Conservation (phyloP, 2,329 filamentous ascomycete genomes). For the Triangularia verruculosa region DNA sequence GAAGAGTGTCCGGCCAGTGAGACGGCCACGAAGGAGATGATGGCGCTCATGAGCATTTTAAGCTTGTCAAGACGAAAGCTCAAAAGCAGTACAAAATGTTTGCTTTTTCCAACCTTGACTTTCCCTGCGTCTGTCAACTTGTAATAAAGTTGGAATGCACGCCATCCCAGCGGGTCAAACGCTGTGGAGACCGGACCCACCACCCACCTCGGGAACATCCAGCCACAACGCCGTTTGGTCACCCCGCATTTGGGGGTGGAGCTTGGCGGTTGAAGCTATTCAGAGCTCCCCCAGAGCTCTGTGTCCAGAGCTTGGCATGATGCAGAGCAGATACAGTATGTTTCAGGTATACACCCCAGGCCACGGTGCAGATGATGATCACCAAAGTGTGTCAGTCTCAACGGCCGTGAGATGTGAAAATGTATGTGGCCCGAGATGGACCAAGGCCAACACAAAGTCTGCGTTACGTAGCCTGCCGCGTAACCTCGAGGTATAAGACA, state of each 20-base stretch:
- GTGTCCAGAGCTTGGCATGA: neutral
- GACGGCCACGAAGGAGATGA: neutral
- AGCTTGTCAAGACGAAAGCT: neutral
- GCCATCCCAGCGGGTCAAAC: neutral
- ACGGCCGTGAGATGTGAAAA: neutral
- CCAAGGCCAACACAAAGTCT: neutral
- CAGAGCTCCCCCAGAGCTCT: neutral
- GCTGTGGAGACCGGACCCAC: neutral
- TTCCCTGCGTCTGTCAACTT: neutral
- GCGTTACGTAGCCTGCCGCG: conserved; percentile 1
- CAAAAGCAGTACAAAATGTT: neutral
- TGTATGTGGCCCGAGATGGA: no score
- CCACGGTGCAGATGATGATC: neutral
- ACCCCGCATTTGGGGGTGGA: conserved; percentile 3
- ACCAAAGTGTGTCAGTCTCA: neutral
- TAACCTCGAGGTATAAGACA: conserved; percentile 1
- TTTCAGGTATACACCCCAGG: neutral
- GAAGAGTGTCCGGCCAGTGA: neutral
- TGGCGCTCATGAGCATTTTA: neutral
- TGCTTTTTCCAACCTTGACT: neutral
- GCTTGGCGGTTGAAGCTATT: conserved; percentile 11
- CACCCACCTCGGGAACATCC: neutral
- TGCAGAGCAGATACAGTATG: neutral
- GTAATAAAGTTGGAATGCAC: neutral
- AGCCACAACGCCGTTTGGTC: conserved; percentile 5